Conservation (phyloP, 768 basidiomycete genomes). For the Trametes maxima region DNA sequence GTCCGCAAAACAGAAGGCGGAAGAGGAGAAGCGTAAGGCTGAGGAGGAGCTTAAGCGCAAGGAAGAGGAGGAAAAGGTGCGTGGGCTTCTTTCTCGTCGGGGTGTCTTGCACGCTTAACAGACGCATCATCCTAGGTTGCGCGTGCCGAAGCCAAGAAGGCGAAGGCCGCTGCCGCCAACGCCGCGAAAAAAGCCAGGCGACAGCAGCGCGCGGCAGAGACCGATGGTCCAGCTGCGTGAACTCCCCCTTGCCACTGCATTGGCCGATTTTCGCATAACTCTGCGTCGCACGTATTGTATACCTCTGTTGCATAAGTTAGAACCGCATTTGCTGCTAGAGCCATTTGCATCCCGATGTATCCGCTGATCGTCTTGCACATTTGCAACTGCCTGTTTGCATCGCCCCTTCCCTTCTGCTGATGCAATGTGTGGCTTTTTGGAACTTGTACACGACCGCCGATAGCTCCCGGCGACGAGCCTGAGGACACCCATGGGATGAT, state of each 20-base stretch:
- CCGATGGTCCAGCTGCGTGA: background rate
- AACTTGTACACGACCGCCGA: background rate
- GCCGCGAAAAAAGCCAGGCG: slow-evolving; percentile 90
- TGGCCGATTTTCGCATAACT: background rate
- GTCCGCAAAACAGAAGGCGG: slow-evolving; percentile 64
- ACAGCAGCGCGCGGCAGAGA: slow-evolving; percentile 23
- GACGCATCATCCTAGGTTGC: slow-evolving; percentile 42
- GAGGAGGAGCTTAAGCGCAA: slow-evolving; percentile 64
- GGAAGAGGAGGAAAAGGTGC: slow-evolving; percentile 84
- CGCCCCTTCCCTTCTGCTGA: background rate
- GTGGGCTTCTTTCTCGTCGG: slow-evolving; percentile 11
- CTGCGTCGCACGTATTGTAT: slow-evolving; percentile 24
- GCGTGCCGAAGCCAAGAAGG: slow-evolving; percentile 79
- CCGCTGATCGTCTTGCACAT: background rate
- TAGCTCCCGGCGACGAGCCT: background rate
- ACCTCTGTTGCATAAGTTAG: slow-evolving; percentile 25
- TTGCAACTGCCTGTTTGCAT: background rate
- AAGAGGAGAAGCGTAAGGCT: slow-evolving; percentile 63
- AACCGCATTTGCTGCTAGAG: slow-evolving; percentile 10
- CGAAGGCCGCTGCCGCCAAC: slow-evolving; percentile 82
- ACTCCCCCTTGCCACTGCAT: background rate
- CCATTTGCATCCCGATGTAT: slow-evolving; percentile 1
- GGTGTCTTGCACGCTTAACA: background rate
- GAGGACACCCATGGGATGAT: background rate
- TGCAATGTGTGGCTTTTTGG: background rate